Base-by-base conservation (phyloP, 495 filamentous ascomycete species). In the Xylaria venustula region DNA sequence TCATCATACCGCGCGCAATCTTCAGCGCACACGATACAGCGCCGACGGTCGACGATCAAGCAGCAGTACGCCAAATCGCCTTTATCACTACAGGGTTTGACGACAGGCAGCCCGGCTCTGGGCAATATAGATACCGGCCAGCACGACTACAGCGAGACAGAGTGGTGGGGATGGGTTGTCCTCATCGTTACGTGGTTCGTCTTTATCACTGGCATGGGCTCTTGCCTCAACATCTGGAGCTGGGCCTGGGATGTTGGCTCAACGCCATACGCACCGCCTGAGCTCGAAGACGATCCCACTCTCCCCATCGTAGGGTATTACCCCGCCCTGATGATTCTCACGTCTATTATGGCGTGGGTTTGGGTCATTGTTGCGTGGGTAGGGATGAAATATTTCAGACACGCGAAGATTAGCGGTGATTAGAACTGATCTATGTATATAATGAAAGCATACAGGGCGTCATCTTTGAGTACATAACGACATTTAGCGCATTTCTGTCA, bases 231-330 rank as follows among this genome's bases (percentile, higher is more conserved):
- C n/a, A 87, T 97, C n/a, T 98, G 94, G 94, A 94, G 87, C 72
- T 98, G 94, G 94, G 93, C 94, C 0, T 98, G 94, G 94, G 94
- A 97, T 77, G 93, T 97, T 7, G 93, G 92, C n/a, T 91, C 92
- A 70, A 97, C 91, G 17, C 92, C 92, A 0, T 93, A 95, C 70
- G 93, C 92, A 54, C 93, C 94, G 36, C 90, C 92, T 6, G 93
- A 96, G 72, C 79, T 96, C 42, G 91, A 96, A 71, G 91, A 96
- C 76, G 92, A 97, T 77, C 87, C 89, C 2, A 97, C 92, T 0
- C 75, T 97, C 60, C 94, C 94, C 12, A 96, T 98, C 66, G 89
- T 94, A 6, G 94, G 94, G 1, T 98, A 98, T 71, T 98, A 98
- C 76, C 94, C 94, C 30, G 91, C 94, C 22, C 71, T 98, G 70